Evolutionary conservation across 768 basidiomycete species (phyloP), one percentile per base, ranked within the genome.

Genomic region (Scleroderma citrinum): DNA sequence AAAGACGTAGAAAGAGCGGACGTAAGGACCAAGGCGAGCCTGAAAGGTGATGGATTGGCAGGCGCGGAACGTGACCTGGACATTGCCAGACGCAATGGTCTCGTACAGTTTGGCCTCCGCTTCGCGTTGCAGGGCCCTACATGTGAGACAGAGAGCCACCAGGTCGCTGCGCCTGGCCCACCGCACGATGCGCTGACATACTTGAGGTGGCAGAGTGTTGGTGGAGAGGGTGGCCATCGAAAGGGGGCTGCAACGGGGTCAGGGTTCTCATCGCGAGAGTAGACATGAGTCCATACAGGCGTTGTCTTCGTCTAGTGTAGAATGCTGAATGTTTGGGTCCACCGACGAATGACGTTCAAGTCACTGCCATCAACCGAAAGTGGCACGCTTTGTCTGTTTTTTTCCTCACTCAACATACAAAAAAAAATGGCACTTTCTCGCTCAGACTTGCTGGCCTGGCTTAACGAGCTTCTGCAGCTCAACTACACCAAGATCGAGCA

Each of bases 401-500:
- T n/a, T 43, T 37, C 35, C 26, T 47, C 50, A 39, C 44, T 29
- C 49, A n/a, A n/a, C n/a, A n/a, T n/a, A n/a, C n/a, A n/a, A n/a
- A n/a, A n/a, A n/a, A n/a, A n/a, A n/a, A n/a, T n/a, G n/a, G n/a
- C n/a, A n/a, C n/a, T 66, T 42, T 91, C 89, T 56, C 78, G 89
- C 67, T 85, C 87, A 29, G 96, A 99, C 61, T 77, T 99, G 20
- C 61, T 99, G 14, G 77, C 77, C 38, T 99, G 96, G 96, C 72
- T 96, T 59, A 98, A 99, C 69, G 89, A 94, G 37, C 82, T 99
- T 20, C 78, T 97, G 1, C 85, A 90, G 66, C 73, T 91, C 59
- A 87, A 85, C 72, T 92, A 93, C 71, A 90, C 87, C 12, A 98
- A 95, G 69, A 71, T 96, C 54, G 91, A 93, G 69, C 89, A 93